Base-by-base conservation (phyloP, 768 basidiomycete species). In the Collybia sp. region DNA sequence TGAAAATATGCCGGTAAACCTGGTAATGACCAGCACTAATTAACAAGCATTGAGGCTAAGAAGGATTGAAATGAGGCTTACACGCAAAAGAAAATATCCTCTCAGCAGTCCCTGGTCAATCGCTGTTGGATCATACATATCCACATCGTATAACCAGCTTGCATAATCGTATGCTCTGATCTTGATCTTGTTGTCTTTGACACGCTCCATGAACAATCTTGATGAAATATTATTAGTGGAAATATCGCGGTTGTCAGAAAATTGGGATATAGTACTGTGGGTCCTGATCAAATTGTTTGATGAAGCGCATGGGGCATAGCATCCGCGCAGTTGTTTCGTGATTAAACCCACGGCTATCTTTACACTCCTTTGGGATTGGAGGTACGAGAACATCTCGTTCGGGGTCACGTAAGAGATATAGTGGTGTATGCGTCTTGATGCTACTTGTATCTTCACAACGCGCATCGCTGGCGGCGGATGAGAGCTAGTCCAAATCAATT, bases 1-100 rank as follows among this genome's bases (percentile, higher is more conserved):
- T 52, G 38, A 44, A 52, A 3, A 52, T 52, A 35, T 52, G 51
- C 31, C 40, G 35, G 36, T 39, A 52, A 19, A 45, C 44, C 51
- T 52, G 16, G 33, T 25, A 25, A 8, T 13, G 36, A 17, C 13
- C 15, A 3, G 18, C 17, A 16, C 20, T 18, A 12, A 8, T 31
- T 17, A 11, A 46, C 12, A 25, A 15, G 10, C 12, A 46, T 16
- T 19, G 12, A 18, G 35, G 18, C 5, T 13, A 37, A 17, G 12
- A 34, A 25, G 3, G 25, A 4, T 25, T 25, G 25, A 32, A 16
- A n/a, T 18, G 3, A 37, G 35, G 47, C 50, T 30, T 35, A 51
- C 40, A 11, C 46, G 45, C 34, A 51, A 31, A 16, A 51, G 41
- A 20, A 51, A 16, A n/a, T 35, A 42, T 18, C 45, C 25, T 15